phyloP scores from a whole-genome alignment of 441 rosid species.

The Pelargonium cotyledonis region DNA sequence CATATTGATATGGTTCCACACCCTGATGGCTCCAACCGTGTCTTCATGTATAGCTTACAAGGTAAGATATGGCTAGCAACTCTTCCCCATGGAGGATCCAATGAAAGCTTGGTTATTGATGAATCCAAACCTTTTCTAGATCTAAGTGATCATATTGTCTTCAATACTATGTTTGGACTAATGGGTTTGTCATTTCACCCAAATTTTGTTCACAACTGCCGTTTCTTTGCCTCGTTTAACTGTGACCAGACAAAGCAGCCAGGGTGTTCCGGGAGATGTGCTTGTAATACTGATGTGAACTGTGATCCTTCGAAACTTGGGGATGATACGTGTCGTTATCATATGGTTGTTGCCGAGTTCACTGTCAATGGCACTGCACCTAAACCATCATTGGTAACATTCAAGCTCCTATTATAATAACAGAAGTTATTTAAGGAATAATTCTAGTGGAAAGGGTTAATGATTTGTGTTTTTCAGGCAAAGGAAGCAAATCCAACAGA shows the following conservation, averaged over 20 bases:
- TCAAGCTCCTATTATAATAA: background rate
- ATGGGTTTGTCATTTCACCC: constrained; percentile 20
- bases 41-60: constrained; percentile 37
- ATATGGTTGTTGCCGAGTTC: constrained; percentile 43
- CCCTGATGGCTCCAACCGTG: constrained; percentile 52
- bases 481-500: constrained; percentile 32
- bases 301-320: constrained; percentile 48
- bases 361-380: constrained; percentile 33
- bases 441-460: background rate
- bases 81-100: constrained; percentile 42
- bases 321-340: constrained; percentile 38
- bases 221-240: constrained; percentile 40
- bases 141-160: constrained; percentile 42
- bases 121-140: constrained; percentile 46
- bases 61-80: constrained; percentile 49
- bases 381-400: constrained; percentile 30
- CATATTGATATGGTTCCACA: constrained; percentile 48
- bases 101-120: constrained; percentile 24
- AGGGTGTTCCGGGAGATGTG: constrained; percentile 41
- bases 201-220: constrained; percentile 8
- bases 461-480: constrained; percentile 21
- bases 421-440: background rate
- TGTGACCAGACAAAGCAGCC: constrained; percentile 41
- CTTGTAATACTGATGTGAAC: constrained; percentile 42
- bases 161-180: constrained; percentile 19